A percentile compares a stretch with the other conserved stretches of the same genome.
Evolutionary conservation across 441 rosid genomes (phyloP).

Genomic region (Macaranga tanarius): DNA sequence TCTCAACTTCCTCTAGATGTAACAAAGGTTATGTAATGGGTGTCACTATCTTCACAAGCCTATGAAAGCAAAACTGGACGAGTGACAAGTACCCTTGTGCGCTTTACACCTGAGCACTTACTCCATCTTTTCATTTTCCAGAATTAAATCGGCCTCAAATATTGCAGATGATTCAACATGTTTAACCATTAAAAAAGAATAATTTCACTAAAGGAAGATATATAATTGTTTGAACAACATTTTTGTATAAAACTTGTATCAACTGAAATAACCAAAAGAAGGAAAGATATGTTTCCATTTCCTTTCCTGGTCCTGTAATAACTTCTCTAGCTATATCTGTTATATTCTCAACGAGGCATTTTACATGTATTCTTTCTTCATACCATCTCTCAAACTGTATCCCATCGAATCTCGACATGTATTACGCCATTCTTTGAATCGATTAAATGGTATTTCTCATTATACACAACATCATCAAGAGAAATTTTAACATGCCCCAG

Average conservation of each 20-base stretch:
- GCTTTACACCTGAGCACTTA: no score
- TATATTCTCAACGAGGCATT: background rate
- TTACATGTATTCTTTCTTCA: background rate
- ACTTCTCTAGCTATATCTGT: background rate
- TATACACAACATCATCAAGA: slow-evolving; percentile 71
- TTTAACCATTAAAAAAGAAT: background rate
- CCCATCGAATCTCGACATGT: slow-evolving; percentile 79
- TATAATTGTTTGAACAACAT: background rate
- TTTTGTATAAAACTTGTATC: background rate
- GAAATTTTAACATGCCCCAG: slow-evolving; percentile 79
- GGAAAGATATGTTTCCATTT: background rate
- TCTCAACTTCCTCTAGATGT: slow-evolving; percentile 73
- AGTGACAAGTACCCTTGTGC: no score
- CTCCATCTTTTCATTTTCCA: no score
- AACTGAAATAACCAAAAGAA: background rate
- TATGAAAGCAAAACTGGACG: no score
- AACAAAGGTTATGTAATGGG: no score
- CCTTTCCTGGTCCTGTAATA: background rate
- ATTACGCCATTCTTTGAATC: slow-evolving; percentile 77
- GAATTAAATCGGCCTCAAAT: no score
- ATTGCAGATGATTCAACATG: background rate
- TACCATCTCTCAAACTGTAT: no score
- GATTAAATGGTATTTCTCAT: slow-evolving; percentile 76
- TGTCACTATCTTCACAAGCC: no score
- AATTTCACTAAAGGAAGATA: background rate